These are phyloP conservation scores for Venturiaceae sp. DNA, from an alignment of 2,329 filamentous ascomycete genomes.

Conservation along the genomic window DNA sequence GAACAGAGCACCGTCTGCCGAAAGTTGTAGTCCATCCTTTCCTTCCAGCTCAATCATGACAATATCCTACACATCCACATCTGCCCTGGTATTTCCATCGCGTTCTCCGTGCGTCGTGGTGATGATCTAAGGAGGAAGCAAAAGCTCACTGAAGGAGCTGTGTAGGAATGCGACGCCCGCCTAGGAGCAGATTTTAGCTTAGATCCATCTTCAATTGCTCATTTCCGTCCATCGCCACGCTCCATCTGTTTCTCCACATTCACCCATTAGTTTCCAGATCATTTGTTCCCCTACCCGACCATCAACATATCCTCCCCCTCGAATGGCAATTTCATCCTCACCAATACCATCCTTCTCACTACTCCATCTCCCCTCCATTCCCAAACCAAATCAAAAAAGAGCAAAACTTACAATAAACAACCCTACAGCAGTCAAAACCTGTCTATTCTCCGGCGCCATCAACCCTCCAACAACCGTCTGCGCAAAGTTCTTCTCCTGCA, in stretches of 20 bases:
- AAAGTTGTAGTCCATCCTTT: not conserved
- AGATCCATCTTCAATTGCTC: not conserved
- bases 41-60: not conserved
- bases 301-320: not conserved
- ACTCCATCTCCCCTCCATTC: not conserved
- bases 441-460: conserved; percentile 38
- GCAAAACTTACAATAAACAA: conserved; percentile 38
- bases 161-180: conserved; percentile 42
- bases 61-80: not conserved
- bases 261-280: too few relatives aligned
- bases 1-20: not conserved
- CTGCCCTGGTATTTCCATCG: not conserved
- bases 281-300: too few relatives aligned
- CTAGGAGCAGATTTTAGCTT: conserved; percentile 22
- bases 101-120: not conserved
- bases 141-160: conserved; percentile 42
- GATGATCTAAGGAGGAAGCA: conserved; percentile 26
- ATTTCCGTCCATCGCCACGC: not conserved
- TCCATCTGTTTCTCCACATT: not conserved
- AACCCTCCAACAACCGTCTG: conserved; percentile 28
- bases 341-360: not conserved
- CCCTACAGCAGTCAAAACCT: conserved; percentile 35
- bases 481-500: conserved; percentile 28
- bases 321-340: not conserved
- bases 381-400: too few relatives aligned